A percentile compares a stretch with the other conserved stretches of the same genome.
These are phyloP conservation scores for Suillus clintonianus DNA, from an alignment of 768 basidiomycete species.

Conservation along the genomic window DNA sequence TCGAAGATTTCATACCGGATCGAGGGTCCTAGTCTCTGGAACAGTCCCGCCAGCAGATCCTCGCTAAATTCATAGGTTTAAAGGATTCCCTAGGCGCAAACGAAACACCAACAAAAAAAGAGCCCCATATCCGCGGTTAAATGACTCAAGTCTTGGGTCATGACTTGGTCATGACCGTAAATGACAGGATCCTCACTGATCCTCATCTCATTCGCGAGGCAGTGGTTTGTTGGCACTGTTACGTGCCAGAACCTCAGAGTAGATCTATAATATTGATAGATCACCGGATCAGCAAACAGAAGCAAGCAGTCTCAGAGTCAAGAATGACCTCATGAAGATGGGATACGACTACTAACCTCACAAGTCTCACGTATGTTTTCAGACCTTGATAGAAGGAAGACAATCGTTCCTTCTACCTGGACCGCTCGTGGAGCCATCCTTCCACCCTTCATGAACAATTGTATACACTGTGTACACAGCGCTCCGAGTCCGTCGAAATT, in stretches of 20 bases:
- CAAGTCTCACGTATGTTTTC: too few species aligned
- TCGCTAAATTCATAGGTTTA: constrained; percentile 86
- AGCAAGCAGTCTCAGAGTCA: neutral
- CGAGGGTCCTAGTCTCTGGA: constrained; percentile 80
- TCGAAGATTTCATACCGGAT: constrained; percentile 51
- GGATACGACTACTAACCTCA: neutral
- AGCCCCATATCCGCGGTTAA: neutral
- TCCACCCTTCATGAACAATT: neutral
- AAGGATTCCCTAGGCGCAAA: constrained; percentile 79
- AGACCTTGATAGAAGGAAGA: neutral
- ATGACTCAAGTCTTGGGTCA: neutral
- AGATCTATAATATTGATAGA: neutral
- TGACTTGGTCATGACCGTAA: neutral
- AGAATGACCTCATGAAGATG: neutral
- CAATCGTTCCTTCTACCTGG: neutral
- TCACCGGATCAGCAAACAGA: neutral
- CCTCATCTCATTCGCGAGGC: neutral
- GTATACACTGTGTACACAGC: too few species aligned
- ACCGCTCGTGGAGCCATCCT: neutral
- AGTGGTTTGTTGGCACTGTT: neutral
- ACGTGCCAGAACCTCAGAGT: neutral
- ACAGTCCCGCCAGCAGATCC: constrained; percentile 79
- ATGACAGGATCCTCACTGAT: neutral
- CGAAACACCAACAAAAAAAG: constrained; percentile 58
- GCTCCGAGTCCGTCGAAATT: neutral